Evolutionary conservation across 345 rosid species (phyloP).

Genomic region (Syzygium aqueum): DNA sequence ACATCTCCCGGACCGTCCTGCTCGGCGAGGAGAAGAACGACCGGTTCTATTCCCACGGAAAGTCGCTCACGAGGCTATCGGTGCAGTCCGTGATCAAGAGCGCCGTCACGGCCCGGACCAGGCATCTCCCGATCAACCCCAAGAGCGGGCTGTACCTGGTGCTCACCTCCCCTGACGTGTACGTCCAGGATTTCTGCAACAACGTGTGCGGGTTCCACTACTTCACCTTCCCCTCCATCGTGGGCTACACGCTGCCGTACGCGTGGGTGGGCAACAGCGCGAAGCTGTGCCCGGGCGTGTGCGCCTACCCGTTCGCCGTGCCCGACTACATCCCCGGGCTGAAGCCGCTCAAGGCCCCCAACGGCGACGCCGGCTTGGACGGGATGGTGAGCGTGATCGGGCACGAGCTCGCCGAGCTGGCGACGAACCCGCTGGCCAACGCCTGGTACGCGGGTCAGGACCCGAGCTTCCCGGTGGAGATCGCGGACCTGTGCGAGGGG

Average conservation of each 20-base stretch:
- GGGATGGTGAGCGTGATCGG: conserved; percentile 96
- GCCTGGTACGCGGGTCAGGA: conserved; percentile 97
- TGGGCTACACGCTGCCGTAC: conserved; percentile 85
- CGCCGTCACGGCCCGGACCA: conserved; percentile 54
- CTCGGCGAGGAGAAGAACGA: conserved; percentile 80
- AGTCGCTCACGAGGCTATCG: conserved; percentile 65
- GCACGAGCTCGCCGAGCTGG: conserved; percentile 94
- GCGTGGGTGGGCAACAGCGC: conserved; percentile 99
- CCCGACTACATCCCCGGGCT: conserved; percentile 55
- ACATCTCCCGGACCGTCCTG: conserved; percentile 41
- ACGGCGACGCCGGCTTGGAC: conserved; percentile 80
- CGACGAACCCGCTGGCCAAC: conserved; percentile 86
- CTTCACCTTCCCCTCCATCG: conserved; percentile 89
- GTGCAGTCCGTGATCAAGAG: conserved; percentile 82
- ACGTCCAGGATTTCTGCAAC: conserved; percentile 94
- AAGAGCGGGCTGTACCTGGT: conserved; percentile 70
- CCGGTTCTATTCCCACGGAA: conserved; percentile 91
- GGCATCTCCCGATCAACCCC: conserved; percentile 66
- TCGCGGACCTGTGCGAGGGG: conserved; percentile 96
- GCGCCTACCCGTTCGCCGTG: conserved; percentile 91
- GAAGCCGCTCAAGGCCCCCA: conserved; percentile 69
- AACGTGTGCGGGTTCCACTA: conserved; percentile 95
- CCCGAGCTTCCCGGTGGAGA: conserved; percentile 84
- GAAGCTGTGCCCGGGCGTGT: conserved; percentile 72
- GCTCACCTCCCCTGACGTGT: conserved; percentile 75